phyloP scores from a whole-genome alignment of 495 filamentous ascomycete genomes.

The Aspergillus taichungensis region DNA sequence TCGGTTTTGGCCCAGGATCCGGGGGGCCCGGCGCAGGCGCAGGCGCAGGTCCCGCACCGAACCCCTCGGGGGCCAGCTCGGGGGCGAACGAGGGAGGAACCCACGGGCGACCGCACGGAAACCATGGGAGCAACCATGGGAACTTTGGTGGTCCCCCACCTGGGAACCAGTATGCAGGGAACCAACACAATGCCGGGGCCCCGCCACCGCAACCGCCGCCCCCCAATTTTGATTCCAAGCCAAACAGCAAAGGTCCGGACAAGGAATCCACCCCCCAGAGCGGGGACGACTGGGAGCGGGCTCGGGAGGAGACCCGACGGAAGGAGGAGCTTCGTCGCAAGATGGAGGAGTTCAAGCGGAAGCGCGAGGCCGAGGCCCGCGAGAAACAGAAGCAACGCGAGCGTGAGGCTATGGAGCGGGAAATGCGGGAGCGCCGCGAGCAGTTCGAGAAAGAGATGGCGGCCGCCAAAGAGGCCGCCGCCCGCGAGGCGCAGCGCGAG shows the following conservation, averaged over 20 bases:
- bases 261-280: constrained; percentile 9
- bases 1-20: constrained; percentile 14
- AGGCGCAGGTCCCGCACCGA: background rate
- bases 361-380: constrained; percentile 34
- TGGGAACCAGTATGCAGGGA: constrained; percentile 28
- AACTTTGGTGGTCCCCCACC: constrained; percentile 21
- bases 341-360: constrained; percentile 56
- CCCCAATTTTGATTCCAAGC: constrained; percentile 11
- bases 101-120: constrained; percentile 13
- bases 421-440: constrained; percentile 39
- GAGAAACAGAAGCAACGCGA: constrained; percentile 39
- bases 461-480: constrained; percentile 35
- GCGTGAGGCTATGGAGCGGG: constrained; percentile 43
- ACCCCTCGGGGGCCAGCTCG: background rate
- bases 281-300: constrained; percentile 27
- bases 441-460: constrained; percentile 41
- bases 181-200: constrained; percentile 16
- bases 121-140: constrained; percentile 16
- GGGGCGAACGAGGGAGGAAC: constrained; percentile 5
- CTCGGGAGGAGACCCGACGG: constrained; percentile 56
- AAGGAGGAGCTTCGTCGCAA: constrained; percentile 45
- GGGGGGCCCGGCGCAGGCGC: constrained; percentile 9
- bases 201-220: background rate
- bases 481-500: constrained; percentile 35
- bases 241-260: constrained; percentile 9